These are phyloP conservation scores for Nissolia schottii DNA, from an alignment of 306 rosid genomes.

Conservation along the genomic window DNA sequence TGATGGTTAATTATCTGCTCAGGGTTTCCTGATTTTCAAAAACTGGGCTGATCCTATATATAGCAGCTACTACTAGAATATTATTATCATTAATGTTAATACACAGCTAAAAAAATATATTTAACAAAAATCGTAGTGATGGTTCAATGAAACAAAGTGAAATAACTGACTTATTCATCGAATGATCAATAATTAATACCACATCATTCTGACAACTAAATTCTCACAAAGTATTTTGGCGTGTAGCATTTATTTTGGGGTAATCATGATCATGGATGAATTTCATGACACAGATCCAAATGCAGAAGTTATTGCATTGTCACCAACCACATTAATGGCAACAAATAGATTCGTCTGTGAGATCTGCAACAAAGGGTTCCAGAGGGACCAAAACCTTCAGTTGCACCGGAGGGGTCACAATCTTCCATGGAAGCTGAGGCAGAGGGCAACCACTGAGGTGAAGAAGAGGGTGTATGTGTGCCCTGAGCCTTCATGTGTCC, in stretches of 20 bases:
- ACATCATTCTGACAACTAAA: too few relatives aligned
- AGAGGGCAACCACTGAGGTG: conserved; percentile 49
- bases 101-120: too few relatives aligned
- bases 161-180: too few relatives aligned
- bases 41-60: not conserved
- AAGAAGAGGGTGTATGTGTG: conserved; percentile 67
- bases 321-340: conserved; percentile 77
- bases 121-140: too few relatives aligned
- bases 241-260: not conserved
- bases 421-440: conserved; percentile 79
- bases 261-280: not conserved
- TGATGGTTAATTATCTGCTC: not conserved
- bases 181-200: too few relatives aligned
- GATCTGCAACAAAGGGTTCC: conserved; percentile 75
- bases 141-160: too few relatives aligned
- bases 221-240: too few relatives aligned
- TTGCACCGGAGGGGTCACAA: conserved; percentile 74
- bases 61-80: not conserved
- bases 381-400: conserved; percentile 80
- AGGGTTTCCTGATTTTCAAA: not conserved
- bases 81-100: not conserved
- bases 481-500: conserved; percentile 65
- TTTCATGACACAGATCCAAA: conserved; percentile 48
- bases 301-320: conserved; percentile 71
- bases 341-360: conserved; percentile 77